phyloP scores from a whole-genome alignment of 1,284 basidiomycete species.

The Melampsora larici-populina region DNA sequence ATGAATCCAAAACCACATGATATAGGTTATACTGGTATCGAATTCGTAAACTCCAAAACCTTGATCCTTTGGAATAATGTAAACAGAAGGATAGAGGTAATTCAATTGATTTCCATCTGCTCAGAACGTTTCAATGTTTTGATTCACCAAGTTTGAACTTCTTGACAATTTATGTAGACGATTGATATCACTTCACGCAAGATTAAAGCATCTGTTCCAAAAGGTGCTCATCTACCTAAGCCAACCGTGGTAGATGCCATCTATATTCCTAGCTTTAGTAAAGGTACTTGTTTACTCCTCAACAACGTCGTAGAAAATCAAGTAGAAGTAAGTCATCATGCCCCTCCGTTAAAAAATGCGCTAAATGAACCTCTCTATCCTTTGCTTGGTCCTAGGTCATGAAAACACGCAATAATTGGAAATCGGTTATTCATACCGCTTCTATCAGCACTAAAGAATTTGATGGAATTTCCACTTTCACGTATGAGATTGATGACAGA shows the following conservation, averaged over 20 bases:
- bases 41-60: not conserved
- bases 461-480: not conserved
- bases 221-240: not conserved
- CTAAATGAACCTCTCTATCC: not conserved
- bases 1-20: not conserved
- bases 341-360: no score
- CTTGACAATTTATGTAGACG: not conserved
- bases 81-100: not conserved
- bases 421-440: not conserved
- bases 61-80: not conserved
- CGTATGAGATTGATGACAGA: not conserved
- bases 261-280: not conserved
- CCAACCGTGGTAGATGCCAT: not conserved
- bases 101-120: no score
- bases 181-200: not conserved
- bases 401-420: not conserved
- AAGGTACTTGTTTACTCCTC: not conserved
- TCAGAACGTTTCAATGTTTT: no score
- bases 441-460: not conserved
- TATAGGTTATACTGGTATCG: not conserved
- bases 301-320: not conserved
- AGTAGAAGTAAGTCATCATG: not conserved
- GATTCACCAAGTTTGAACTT: not conserved
- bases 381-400: not conserved
- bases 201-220: not conserved